phyloP scores from a whole-genome alignment of 768 basidiomycete genomes.

The Boletus sp. region DNA sequence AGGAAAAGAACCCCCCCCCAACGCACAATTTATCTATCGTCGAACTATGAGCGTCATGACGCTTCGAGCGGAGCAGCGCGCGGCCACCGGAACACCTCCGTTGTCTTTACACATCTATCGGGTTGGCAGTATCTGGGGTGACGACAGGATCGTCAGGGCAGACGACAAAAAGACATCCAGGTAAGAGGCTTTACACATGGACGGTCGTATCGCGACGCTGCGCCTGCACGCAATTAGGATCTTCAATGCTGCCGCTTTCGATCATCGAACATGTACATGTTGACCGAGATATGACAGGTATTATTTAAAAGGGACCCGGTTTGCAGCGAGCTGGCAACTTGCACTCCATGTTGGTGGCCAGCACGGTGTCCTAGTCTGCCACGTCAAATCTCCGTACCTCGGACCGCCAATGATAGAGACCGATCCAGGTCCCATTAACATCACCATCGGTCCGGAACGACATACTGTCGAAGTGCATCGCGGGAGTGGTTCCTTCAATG shows the following conservation, averaged over 20 bases:
- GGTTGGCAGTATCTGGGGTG: conserved; percentile 25
- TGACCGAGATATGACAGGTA: conserved; percentile 17
- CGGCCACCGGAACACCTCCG: neutral
- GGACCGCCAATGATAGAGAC: conserved; percentile 19
- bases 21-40: neutral
- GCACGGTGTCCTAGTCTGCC: conserved; percentile 21
- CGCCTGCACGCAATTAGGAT: neutral
- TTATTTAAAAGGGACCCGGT: conserved; percentile 20
- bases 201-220: neutral
- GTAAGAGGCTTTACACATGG: conserved; percentile 12
- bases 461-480: conserved; percentile 12
- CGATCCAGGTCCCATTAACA: conserved; percentile 14
- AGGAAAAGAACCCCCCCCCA: neutral
- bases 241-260: no score
- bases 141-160: conserved; percentile 27
- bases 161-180: conserved; percentile 26
- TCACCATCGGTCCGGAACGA: conserved; percentile 15
- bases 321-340: conserved; percentile 20
- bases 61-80: neutral
- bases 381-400: conserved; percentile 27
- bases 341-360: conserved; percentile 17
- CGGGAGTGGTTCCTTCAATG: neutral
- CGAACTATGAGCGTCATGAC: neutral
- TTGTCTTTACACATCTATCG: conserved; percentile 29
- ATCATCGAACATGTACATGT: neutral